phyloP scores from a whole-genome alignment of 805 yeast genomes.

The Metschnikowia borealis region DNA sequence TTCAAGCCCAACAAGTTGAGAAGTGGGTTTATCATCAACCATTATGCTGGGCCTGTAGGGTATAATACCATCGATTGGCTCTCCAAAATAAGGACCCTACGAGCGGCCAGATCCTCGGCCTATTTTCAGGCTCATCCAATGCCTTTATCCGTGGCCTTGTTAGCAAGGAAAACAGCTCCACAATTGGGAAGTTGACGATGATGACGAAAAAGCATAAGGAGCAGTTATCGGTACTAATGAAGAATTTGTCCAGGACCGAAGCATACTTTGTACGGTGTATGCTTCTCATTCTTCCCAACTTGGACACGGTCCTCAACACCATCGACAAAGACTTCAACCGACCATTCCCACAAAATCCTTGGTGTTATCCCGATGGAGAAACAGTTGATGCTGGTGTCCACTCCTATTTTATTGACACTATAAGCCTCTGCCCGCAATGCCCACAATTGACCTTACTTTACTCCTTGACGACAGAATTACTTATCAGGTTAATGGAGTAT shows the following conservation, averaged over 20 bases:
- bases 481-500: too few species aligned
- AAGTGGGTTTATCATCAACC: constrained; percentile 78
- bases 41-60: constrained; percentile 94
- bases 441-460: too few species aligned
- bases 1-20: constrained; percentile 71
- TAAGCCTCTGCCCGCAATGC: too few species aligned
- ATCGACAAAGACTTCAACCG: constrained; percentile 53
- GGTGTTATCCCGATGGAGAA: too few species aligned
- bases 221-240: constrained; percentile 69
- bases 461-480: too few species aligned
- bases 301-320: constrained; percentile 59
- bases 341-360: too few species aligned
- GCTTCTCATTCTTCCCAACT: constrained; percentile 88
- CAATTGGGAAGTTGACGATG: constrained; percentile 43
- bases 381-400: too few species aligned
- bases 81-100: constrained; percentile 93
- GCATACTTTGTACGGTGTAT: constrained; percentile 98
- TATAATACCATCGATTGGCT: constrained; percentile 91
- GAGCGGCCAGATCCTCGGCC: constrained; percentile 63
- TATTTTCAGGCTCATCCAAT: constrained; percentile 57
- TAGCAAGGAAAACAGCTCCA: constrained; percentile 15
- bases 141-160: constrained; percentile 56
- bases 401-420: too few species aligned
- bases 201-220: constrained; percentile 87
- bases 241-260: constrained; percentile 70